Conservation (phyloP, 306 rosid genomes). For the Castanospermum australe region DNA sequence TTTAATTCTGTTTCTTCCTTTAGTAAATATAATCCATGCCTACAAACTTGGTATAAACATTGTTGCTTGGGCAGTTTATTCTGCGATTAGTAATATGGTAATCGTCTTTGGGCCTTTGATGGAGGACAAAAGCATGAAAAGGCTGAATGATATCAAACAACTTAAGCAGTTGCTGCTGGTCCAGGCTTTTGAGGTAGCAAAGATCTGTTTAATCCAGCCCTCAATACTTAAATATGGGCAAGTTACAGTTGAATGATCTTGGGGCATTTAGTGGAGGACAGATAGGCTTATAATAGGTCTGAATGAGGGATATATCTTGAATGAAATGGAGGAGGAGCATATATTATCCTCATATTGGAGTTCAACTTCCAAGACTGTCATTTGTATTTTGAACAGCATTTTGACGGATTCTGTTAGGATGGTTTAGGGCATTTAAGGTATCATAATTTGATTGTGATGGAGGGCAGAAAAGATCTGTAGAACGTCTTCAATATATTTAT, state of each 20-base stretch:
- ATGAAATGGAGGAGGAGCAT: neutral
- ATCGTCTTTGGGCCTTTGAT: too few relatives aligned
- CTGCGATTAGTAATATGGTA: too few relatives aligned
- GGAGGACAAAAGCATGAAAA: neutral
- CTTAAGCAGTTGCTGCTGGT: neutral
- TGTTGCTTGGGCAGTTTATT: neutral
- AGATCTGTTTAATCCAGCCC: neutral
- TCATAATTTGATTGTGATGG: neutral
- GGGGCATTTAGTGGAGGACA: neutral
- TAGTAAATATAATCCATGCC: neutral
- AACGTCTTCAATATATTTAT: neutral
- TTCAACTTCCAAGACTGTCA: neutral
- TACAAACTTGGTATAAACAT: neutral
- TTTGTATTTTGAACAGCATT: neutral
- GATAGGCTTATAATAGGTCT: neutral
- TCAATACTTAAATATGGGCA: neutral
- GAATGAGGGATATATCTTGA: neutral
- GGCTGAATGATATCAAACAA: neutral
- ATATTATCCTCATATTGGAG: neutral
- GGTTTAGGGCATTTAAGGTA: neutral
- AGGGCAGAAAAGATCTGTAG: neutral
- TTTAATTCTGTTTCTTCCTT: neutral
- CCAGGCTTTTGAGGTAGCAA: neutral
- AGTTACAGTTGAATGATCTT: neutral
- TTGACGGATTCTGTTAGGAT: neutral